Percentiles rank a stretch among this genome's conserved stretches.
Evolutionary conservation across 75 land plant species (phyloP).

Genomic region (Gnetum montanum): DNA sequence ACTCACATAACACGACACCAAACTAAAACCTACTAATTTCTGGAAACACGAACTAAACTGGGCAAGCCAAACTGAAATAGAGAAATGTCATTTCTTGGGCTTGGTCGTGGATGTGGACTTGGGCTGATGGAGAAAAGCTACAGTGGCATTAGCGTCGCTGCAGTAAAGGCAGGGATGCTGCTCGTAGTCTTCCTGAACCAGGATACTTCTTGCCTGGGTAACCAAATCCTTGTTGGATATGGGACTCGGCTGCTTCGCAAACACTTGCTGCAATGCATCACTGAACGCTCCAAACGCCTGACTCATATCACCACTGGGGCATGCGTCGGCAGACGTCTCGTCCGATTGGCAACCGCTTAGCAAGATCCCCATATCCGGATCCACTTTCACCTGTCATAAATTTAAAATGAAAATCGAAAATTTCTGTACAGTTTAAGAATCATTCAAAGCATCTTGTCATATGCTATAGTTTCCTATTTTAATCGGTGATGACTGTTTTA

Average conservation of each 20-base stretch:
- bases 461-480: too few species aligned
- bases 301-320: slow-evolving; percentile 33
- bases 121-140: slow-evolving; percentile 56
- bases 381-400: slow-evolving; percentile 1
- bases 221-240: slow-evolving; percentile 59
- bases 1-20: too few species aligned
- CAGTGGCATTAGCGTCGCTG: slow-evolving; percentile 46
- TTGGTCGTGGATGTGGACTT: too few species aligned
- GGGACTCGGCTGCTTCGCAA: slow-evolving; percentile 26
- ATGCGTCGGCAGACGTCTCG: slow-evolving; percentile 89
- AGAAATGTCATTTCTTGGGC: too few species aligned
- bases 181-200: slow-evolving; percentile 44
- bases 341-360: slow-evolving; percentile 85
- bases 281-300: slow-evolving; percentile 79
- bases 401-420: slow-evolving; percentile 1
- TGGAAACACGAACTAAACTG: too few species aligned
- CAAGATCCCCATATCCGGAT: slow-evolving; percentile 59
- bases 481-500: too few species aligned
- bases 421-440: too few species aligned
- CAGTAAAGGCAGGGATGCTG: slow-evolving; percentile 93
- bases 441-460: too few species aligned
- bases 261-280: slow-evolving; percentile 71
- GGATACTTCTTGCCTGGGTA: slow-evolving; percentile 33
- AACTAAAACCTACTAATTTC: too few species aligned
- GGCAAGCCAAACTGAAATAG: too few species aligned